Evolutionary conservation across 441 rosid genomes (phyloP).

Genomic region (Lepidium campestre): DNA sequence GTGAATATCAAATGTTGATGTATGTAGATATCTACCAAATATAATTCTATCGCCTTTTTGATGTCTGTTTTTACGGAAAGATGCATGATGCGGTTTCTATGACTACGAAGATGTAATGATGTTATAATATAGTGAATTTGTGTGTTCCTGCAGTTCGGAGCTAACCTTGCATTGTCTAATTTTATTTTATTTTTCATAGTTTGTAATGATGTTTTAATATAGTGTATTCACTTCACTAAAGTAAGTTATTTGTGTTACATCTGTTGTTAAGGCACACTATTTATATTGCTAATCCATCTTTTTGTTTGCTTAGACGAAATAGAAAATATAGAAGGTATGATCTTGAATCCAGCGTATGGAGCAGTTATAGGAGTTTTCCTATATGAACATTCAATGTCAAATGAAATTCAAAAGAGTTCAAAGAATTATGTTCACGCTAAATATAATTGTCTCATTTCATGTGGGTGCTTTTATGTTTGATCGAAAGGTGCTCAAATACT

Average conservation of each 20-base stretch:
- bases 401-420: not conserved
- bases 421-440: not conserved
- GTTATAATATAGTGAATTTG: not conserved
- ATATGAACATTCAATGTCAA: not conserved
- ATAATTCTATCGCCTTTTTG: conserved; percentile 64
- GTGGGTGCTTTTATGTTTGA: conserved; percentile 95
- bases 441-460: conserved; percentile 37
- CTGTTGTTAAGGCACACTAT: not conserved
- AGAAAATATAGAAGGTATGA: conserved; percentile 34
- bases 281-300: not conserved
- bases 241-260: conserved; percentile 31
- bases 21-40: conserved; percentile 46
- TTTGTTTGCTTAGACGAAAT: conserved; percentile 10
- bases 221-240: conserved; percentile 46
- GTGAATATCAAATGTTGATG: not conserved
- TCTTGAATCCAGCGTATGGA: conserved; percentile 71
- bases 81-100: not conserved
- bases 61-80: conserved; percentile 78
- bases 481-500: conserved; percentile 88
- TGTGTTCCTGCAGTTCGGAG: not conserved
- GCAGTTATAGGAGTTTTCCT: conserved; percentile 53
- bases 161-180: conserved; percentile 10
- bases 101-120: not conserved
- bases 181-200: conserved; percentile 33
- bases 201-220: too few relatives aligned